Conservation (phyloP, 306 rosid species). For the Macrotyloma uniflorum region DNA sequence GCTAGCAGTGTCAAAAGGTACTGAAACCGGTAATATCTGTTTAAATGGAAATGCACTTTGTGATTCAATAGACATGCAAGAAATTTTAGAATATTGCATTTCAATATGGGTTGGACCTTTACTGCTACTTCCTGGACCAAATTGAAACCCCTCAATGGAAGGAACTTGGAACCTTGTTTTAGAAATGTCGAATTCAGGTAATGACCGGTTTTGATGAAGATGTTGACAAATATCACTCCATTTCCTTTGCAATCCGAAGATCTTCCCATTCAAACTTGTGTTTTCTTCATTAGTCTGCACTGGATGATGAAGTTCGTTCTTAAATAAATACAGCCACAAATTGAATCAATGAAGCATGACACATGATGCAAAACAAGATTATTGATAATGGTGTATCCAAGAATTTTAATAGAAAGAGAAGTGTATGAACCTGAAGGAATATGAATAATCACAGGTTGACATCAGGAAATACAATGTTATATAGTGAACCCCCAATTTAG, state of each 20-base stretch:
- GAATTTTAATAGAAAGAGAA: slow-evolving; percentile 17
- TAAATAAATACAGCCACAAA: slow-evolving; percentile 41
- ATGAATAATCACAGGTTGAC: background rate
- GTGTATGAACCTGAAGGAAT: background rate
- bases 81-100: slow-evolving; percentile 42
- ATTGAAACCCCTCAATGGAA: slow-evolving; percentile 53
- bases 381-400: background rate
- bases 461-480: slow-evolving; percentile 4
- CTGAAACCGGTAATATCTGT: slow-evolving; percentile 43
- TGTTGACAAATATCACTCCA: slow-evolving; percentile 72
- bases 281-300: slow-evolving; percentile 76
- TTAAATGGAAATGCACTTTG: slow-evolving; percentile 45
- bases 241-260: slow-evolving; percentile 66
- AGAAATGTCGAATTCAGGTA: slow-evolving; percentile 50
- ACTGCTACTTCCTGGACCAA: slow-evolving; percentile 45
- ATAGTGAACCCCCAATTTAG: background rate
- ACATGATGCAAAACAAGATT: slow-evolving; percentile 23
- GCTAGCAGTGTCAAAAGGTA: slow-evolving; percentile 42
- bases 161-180: slow-evolving; percentile 49
- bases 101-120: slow-evolving; percentile 48
- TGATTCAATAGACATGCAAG: slow-evolving; percentile 41
- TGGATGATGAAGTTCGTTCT: slow-evolving; percentile 55
- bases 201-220: slow-evolving; percentile 55
- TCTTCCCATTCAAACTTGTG: slow-evolving; percentile 47
- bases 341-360: slow-evolving; percentile 18